phyloP scores from a whole-genome alignment of 495 filamentous ascomycete genomes.

The Daldinia childiae region DNA sequence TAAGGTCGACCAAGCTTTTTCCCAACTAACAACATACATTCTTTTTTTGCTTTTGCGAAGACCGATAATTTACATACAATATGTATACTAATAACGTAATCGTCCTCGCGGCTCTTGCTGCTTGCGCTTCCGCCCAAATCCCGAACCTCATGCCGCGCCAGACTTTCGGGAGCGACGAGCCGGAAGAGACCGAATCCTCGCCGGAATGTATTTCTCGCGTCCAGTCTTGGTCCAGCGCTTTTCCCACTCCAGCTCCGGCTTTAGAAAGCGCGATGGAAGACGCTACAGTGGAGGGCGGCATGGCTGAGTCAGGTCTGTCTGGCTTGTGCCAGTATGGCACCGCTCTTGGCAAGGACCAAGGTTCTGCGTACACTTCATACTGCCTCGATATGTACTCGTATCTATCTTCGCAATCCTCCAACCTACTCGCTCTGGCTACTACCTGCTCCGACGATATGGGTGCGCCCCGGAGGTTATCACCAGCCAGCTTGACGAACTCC shows the following conservation, averaged over 20 bases:
- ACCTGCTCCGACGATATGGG: slow-evolving; percentile 26
- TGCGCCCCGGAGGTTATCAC: slow-evolving; percentile 1
- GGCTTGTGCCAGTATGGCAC: slow-evolving; percentile 19
- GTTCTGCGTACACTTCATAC: slow-evolving; percentile 25
- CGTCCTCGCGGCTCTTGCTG: slow-evolving; percentile 27
- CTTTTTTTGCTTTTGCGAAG: not conserved
- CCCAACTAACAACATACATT: not conserved
- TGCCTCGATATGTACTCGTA: slow-evolving; percentile 35
- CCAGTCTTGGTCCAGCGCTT: slow-evolving; percentile 4
- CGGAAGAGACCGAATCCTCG: slow-evolving; percentile 6
- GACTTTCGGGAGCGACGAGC: not conserved
- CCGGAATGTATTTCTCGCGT: slow-evolving; percentile 30
- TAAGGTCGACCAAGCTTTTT: not conserved
- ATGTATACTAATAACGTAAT: slow-evolving; percentile 33
- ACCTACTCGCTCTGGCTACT: slow-evolving; percentile 18
- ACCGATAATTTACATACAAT: slow-evolving; percentile 2
- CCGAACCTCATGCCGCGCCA: slow-evolving; percentile 19
- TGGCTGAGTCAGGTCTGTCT: slow-evolving; percentile 1
- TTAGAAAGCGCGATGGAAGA: slow-evolving; percentile 5
- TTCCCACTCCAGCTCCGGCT: slow-evolving; percentile 24
- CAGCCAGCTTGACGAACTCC: slow-evolving; percentile 19
- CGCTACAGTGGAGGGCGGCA: not conserved
- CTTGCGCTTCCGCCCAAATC: slow-evolving; percentile 18
- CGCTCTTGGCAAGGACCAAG: not conserved
- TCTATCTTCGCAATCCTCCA: slow-evolving; percentile 25